Percentiles rank a stretch among this genome's conserved stretches.
Conservation (phyloP, 1,284 basidiomycete species). For the Schizophyllum amplum region DNA sequence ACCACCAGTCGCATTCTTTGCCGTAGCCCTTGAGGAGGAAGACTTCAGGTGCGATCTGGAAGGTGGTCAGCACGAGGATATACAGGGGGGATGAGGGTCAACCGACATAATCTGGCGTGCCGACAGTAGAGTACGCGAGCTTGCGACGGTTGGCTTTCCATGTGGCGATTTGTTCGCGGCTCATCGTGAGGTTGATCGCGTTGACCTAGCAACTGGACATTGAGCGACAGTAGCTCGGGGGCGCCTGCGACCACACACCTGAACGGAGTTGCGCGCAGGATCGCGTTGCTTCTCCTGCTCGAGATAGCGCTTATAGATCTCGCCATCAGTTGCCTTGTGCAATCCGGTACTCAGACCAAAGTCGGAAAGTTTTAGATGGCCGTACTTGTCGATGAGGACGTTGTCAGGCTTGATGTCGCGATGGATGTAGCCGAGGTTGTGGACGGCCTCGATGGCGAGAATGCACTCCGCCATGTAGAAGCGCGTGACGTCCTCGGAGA, state of each 20-base stretch:
- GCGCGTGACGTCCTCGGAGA: conserved; percentile 96
- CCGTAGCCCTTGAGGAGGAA: conserved; percentile 97
- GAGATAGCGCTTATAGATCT: conserved; percentile 87
- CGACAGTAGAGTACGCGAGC: conserved; percentile 97
- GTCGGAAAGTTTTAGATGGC: conserved; percentile 96
- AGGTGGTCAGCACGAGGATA: background rate
- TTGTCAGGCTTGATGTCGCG: conserved; percentile 99
- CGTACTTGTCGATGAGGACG: conserved; percentile 94
- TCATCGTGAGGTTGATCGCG: conserved; percentile 92
- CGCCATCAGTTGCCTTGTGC: conserved; percentile 94
- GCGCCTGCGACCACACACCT: conserved; percentile 23
- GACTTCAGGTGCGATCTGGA: conserved; percentile 95
- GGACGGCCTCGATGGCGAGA: conserved; percentile 95
- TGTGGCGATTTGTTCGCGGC: conserved; percentile 90
- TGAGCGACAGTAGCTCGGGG: background rate
- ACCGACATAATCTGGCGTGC: conserved; percentile 71
- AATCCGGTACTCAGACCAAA: conserved; percentile 98
- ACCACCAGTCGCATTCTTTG: conserved; percentile 99
- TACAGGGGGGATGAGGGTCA: background rate
- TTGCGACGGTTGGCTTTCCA: conserved; percentile 99
- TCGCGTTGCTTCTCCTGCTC: conserved; percentile 56
- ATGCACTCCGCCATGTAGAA: conserved; percentile 99
- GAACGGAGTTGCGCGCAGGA: conserved; percentile 81
- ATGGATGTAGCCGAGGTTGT: conserved; percentile 98
- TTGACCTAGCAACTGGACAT: conserved; percentile 44